Evolutionary conservation across 2,329 filamentous ascomycete genomes (phyloP), one percentile per base, ranked within the genome.

Genomic region (Aureobasidium zeae): DNA sequence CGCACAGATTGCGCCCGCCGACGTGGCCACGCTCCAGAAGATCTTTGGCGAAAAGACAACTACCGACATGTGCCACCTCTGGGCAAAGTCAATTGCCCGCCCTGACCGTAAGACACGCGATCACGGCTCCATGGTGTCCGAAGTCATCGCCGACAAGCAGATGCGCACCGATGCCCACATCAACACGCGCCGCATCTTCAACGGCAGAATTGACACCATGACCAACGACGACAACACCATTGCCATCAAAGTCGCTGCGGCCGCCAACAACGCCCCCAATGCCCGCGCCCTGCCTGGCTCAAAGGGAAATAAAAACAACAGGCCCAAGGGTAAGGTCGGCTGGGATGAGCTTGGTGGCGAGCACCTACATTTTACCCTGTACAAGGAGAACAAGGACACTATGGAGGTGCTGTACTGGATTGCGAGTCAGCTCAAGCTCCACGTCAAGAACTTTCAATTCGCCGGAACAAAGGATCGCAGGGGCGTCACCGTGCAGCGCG

Each of bases 301-400:
- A 26, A 43, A 46, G 28, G 47, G 44, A 11, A n/a, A n/a, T n/a
- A 49, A 49, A 43, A 44, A 48, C 41, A 33, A 38, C 19, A 43
- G 39, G 8, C 53, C 57, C 33, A 60, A 61, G 37, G 63, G 67
- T 32, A 73, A 72, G 52, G 55, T 74, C 25, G 69, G 67, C 41
- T 83, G 79, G 79, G 67, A 77, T 42, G 78, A 83, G 51, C 66
- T 80, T 30, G 79, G 72, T n/a, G 86, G 83, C 13, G 81, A 87
- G 36, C 91, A 86, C 60, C 68, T 94, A 11, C 87, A 94, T 61
- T 94, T 94, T 61, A 89, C 85, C 0, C 71, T 95, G 39, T 93
- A 89, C 74, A 95, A 95, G 66, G 88, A 94, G 66, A 95, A 95
- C 66, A 88, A 89, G 58, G 88, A 95, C 59, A 95, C 88, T 1